Base-by-base conservation (phyloP, 1,139 yeast species). In the Magnusiomyces sp. region DNA sequence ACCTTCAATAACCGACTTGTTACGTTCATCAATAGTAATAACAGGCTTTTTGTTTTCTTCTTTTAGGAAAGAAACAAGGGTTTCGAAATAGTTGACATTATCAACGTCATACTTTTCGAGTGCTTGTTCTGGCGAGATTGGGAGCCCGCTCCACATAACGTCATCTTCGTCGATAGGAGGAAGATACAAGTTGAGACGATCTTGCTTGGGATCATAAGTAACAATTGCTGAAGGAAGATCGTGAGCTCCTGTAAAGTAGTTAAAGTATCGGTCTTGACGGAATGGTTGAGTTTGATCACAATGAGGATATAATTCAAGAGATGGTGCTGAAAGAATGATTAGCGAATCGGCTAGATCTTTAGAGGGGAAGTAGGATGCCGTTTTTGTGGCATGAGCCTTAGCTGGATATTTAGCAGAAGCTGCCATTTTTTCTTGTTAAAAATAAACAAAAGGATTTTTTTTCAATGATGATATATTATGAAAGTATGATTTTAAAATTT, bases 81-180 rank as follows among this genome's bases (percentile, higher is more conserved):
- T 77, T n/a, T n/a, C n/a, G n/a, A n/a, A n/a, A 61, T 83, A 85
- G 56, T 77, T 69, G 50, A 90, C 95, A 41, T 78, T 82, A 65
- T 92, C 97, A 36, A 87, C 90, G 58, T 90, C 96, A 60, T 70
- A 92, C 55, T 72, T 74, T 17, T 69, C 63, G 46, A 66, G 53
- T 0, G 97, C 96, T 20, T 83, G 80, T 48, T 82, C 80, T n/a
- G 73, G 59, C 40, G 79, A 71, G 49, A 87, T 57, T 1, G 98
- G 97, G 67, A 83, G 64, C 0, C 98, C 98, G 51, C 94, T 82
- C 97, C 98, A 92, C 90, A 92, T 85, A 46, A 92, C 86, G 63
- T 87, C 96, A 45, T 92, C 97, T 48, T 77, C 70, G 63, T 89
- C 95, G 46, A 90, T 73, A 52, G 84, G 77, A 2, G 97, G 97